Percentiles rank a stretch among this genome's conserved stretches.
These are phyloP conservation scores for Salvia hispanica DNA, from an alignment of 257 asterid species.

Conservation along the genomic window DNA sequence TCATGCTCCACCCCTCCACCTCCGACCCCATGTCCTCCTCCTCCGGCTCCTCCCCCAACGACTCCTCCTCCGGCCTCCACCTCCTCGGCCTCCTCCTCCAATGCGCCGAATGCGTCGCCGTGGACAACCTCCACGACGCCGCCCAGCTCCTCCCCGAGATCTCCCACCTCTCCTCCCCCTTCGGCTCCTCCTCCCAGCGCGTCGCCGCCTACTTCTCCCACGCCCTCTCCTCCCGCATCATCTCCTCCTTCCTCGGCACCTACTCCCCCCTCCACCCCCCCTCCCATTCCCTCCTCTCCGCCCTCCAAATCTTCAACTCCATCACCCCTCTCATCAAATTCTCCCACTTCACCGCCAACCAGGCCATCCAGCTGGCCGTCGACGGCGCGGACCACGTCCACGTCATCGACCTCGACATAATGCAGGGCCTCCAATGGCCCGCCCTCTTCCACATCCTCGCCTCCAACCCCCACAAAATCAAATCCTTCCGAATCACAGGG, in stretches of 20 bases:
- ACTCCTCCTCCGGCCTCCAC: slow-evolving; percentile 58
- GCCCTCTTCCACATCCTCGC: slow-evolving; percentile 86
- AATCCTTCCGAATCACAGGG: slow-evolving; percentile 66
- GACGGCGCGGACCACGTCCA: slow-evolving; percentile 87
- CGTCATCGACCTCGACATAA: slow-evolving; percentile 90
- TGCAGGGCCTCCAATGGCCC: slow-evolving; percentile 99
- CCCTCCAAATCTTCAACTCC: slow-evolving; percentile 79
- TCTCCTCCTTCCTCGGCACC: slow-evolving; percentile 75
- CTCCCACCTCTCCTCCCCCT: slow-evolving; percentile 73
- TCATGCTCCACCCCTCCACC: slow-evolving; percentile 48
- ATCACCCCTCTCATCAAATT: slow-evolving; percentile 76
- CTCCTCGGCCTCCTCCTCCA: slow-evolving; percentile 76
- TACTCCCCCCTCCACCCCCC: slow-evolving; percentile 84
- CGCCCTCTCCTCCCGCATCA: slow-evolving; percentile 76
- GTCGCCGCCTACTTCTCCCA: slow-evolving; percentile 92
- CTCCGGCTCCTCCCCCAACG: slow-evolving; percentile 42
- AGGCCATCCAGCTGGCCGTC: slow-evolving; percentile 79
- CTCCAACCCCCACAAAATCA: slow-evolving; percentile 56
- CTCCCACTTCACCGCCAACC: slow-evolving; percentile 94
- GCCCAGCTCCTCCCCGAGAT: slow-evolving; percentile 65
- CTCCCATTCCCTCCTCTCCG: slow-evolving; percentile 65
- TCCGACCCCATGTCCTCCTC: too few species aligned
- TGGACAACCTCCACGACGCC: slow-evolving; percentile 75
- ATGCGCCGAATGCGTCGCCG: slow-evolving; percentile 85
- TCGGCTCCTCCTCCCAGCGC: too few species aligned